These are phyloP conservation scores for Clonostachys sp. DNA, from an alignment of 2,329 filamentous ascomycete genomes.

Conservation along the genomic window DNA sequence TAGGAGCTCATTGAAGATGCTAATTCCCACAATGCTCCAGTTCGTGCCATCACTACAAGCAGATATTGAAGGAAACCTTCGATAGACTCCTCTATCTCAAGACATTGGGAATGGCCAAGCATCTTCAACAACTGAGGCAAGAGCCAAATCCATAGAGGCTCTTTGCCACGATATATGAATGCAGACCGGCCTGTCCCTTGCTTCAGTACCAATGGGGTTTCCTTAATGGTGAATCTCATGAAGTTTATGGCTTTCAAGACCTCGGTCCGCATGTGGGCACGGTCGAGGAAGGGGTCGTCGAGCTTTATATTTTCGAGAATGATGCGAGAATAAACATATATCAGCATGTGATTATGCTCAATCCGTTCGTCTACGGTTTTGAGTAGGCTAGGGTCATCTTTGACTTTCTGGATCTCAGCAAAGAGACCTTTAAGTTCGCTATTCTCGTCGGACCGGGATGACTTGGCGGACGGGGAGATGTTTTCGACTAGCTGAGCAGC, in stretches of 20 bases:
- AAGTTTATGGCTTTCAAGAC: conserved; percentile 73
- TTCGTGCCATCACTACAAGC: conserved; percentile 36
- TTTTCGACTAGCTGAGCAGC: conserved; percentile 85
- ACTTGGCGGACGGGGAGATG: conserved; percentile 61
- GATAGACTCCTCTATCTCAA: conserved; percentile 44
- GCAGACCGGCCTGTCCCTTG: conserved; percentile 31
- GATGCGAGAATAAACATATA: conserved; percentile 78
- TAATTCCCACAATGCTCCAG: conserved; percentile 42
- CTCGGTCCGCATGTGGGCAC: conserved; percentile 50
- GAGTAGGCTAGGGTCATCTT: conserved; percentile 46
- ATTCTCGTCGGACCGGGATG: conserved; percentile 59
- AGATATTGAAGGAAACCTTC: conserved; percentile 46
- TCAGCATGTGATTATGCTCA: conserved; percentile 77
- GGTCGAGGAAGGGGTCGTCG: conserved; percentile 64
- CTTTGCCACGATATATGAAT: conserved; percentile 48
- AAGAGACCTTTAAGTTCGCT: conserved; percentile 72
- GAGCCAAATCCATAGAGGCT: conserved; percentile 63
- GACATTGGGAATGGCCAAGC: conserved; percentile 45
- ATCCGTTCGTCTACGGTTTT: conserved; percentile 61
- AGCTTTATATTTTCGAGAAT: conserved; percentile 66
- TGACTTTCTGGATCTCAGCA: conserved; percentile 48
- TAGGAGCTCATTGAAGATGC: conserved; percentile 38
- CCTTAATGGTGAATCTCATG: conserved; percentile 67
- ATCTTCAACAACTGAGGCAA: conserved; percentile 54
- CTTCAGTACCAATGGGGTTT: conserved; percentile 66